These are phyloP conservation scores for Thozetella sp. DNA, from an alignment of 495 filamentous ascomycete species.

Conservation along the genomic window DNA sequence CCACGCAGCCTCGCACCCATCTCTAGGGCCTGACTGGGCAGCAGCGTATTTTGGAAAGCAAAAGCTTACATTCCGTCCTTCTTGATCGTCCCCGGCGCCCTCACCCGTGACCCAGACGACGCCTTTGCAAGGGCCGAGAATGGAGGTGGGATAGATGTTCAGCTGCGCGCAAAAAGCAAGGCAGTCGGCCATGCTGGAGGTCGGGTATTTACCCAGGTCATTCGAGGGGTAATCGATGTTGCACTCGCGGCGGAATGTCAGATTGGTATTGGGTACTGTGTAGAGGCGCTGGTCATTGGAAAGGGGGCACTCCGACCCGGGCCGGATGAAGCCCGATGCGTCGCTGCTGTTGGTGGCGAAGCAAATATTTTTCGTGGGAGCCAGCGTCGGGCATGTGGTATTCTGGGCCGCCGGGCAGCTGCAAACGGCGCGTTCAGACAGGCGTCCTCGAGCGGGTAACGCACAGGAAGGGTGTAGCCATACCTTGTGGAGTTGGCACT, in stretches of 20 bases:
- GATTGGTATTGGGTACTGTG: constrained; percentile 10
- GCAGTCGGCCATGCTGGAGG: constrained; percentile 13
- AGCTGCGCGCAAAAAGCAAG: constrained; percentile 15
- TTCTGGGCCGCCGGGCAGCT: neutral
- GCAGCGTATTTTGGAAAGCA: constrained; percentile 5
- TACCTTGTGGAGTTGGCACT: neutral
- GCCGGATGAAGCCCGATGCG: neutral
- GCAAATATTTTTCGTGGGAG: neutral
- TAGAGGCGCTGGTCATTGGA: constrained; percentile 3
- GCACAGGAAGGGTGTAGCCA: neutral
- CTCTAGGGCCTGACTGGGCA: neutral
- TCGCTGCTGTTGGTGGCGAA: neutral
- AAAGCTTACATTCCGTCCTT: constrained; percentile 9
- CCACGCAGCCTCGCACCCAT: neutral
- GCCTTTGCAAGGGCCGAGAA: constrained; percentile 6
- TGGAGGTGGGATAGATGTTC: constrained; percentile 10
- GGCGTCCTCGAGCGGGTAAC: neutral
- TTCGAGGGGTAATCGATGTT: constrained; percentile 3
- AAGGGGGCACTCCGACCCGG: neutral
- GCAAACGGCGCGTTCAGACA: neutral
- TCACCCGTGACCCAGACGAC: constrained; percentile 9
- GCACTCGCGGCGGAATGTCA: constrained; percentile 9
- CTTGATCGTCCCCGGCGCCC: constrained; percentile 3
- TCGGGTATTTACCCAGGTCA: constrained; percentile 11
- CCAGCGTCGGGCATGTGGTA: no score